phyloP scores from a whole-genome alignment of 2,329 filamentous ascomycete species.

The Polychaeton citri region DNA sequence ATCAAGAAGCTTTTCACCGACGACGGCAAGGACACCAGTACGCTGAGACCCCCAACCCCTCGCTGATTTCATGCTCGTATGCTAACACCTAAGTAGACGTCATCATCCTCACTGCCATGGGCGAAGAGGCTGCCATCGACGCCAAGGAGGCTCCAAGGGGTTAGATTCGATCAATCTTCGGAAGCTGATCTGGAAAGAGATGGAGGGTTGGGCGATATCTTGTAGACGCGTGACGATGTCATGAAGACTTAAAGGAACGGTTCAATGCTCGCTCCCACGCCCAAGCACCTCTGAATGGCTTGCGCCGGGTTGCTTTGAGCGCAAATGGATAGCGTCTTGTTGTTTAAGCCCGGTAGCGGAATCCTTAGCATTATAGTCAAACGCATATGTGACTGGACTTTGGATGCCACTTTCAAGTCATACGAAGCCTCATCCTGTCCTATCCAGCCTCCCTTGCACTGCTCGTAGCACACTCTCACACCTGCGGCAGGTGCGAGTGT shows the following conservation, averaged over 20 bases:
- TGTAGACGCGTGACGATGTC: conserved; percentile 17
- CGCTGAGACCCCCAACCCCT: conserved; percentile 37
- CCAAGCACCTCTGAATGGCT: neutral
- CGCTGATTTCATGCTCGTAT: neutral
- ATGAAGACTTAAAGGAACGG: conserved; percentile 37
- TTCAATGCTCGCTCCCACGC: neutral
- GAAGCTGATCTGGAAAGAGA: no score
- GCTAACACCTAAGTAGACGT: conserved; percentile 47
- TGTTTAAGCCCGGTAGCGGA: neutral
- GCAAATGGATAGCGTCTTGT: conserved; percentile 4
- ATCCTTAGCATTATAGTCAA: neutral
- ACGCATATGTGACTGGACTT: neutral
- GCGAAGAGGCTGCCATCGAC: conserved; percentile 83
- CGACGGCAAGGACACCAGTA: conserved; percentile 90
- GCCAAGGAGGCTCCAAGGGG: conserved; percentile 73
- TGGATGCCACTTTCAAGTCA: no score
- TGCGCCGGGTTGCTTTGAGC: no score
- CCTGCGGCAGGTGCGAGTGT: no score
- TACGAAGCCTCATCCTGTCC: no score
- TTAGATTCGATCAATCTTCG: no score
- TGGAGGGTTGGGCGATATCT: no score
- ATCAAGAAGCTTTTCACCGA: conserved; percentile 66
- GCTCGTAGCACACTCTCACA: no score
- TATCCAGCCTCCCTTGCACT: no score
- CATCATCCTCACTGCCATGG: conserved; percentile 89